Evolutionary conservation across 2,329 filamentous ascomycete genomes (phyloP), one percentile per base, ranked within the genome.

Genomic region (Phialocephala sp.): DNA sequence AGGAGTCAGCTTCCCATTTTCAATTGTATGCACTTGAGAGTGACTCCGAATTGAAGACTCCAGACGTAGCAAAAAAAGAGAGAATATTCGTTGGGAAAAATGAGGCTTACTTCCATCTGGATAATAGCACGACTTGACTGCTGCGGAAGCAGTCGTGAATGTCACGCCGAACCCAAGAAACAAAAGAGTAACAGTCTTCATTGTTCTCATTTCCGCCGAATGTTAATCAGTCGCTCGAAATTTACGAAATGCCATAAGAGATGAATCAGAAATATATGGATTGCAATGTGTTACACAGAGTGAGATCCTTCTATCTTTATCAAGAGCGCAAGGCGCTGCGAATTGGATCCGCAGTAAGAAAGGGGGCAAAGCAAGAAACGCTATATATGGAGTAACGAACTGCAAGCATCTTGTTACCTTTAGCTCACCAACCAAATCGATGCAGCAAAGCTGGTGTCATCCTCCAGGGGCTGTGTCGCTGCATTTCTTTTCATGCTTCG

Each of bases 71-170:
- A 6, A 32, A 32, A 32, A 3, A 6, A 32, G n/a, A 3, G 27
- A 32, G 27, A 32, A 32, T 32, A 6, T 32, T 32, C n/a, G 27
- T 32, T 3, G 3, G 27, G 27, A 32, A 32, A 6, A 3, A 3
- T 32, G 27, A 32, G 27, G 15, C 8, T 18, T 32, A 1, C n/a
- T 24, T 50, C 61, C 55, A 12, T 57, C 55, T 4, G 61, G 61
- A 36, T 63, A 63, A n/a, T 59, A 63, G 11, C 61, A 63, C 1
- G 60, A 57, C 15, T n/a, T 43, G 41, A 43, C 41, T n/a, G 41
- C 41, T n/a, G 41, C 15, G 18, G 41, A 43, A 15, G n/a, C 15
- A 43, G 15, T 18, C 41, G 41, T 43, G 41, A 43, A 18, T 18
- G 8, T 43, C 18, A n/a, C 15, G 41, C 41, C 18, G 4, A 43